Conservation (phyloP, 306 rosid genomes). For the Comarum palustre region DNA sequence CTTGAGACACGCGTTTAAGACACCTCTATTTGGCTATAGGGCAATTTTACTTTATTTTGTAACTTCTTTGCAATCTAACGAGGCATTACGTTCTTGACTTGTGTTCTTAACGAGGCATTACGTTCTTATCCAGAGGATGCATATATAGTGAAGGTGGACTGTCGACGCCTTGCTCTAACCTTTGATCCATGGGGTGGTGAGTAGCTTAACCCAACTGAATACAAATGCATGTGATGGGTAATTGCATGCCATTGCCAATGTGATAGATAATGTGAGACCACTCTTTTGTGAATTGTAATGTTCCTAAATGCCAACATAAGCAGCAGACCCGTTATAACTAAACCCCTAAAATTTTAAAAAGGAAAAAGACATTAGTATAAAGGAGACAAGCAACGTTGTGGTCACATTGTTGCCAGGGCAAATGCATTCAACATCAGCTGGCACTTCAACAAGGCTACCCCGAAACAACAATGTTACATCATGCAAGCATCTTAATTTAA, state of each 20-base stretch:
- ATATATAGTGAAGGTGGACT: background rate
- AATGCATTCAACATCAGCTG: constrained; percentile 21
- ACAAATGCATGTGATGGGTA: background rate
- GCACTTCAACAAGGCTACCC: constrained; percentile 22
- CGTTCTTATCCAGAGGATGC: background rate
- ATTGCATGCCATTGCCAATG: background rate
- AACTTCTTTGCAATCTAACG: background rate
- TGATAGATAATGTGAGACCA: background rate
- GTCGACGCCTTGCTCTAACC: background rate
- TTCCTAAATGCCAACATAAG: background rate
- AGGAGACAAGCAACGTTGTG: constrained; percentile 5
- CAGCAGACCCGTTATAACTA: background rate
- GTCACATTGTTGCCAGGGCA: constrained; percentile 15
- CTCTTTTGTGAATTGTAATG: background rate
- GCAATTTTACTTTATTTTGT: background rate
- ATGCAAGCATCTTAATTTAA: background rate
- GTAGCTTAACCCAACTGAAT: background rate
- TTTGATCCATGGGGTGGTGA: background rate
- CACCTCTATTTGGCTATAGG: background rate
- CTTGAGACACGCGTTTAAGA: background rate
- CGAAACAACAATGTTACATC: constrained; percentile 7
- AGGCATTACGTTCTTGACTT: background rate
- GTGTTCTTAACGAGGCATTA: background rate
- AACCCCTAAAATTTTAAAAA: background rate
- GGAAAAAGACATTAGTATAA: background rate